Evolutionary conservation across 805 yeast genomes (phyloP).

Genomic region (Candida germanica): DNA sequence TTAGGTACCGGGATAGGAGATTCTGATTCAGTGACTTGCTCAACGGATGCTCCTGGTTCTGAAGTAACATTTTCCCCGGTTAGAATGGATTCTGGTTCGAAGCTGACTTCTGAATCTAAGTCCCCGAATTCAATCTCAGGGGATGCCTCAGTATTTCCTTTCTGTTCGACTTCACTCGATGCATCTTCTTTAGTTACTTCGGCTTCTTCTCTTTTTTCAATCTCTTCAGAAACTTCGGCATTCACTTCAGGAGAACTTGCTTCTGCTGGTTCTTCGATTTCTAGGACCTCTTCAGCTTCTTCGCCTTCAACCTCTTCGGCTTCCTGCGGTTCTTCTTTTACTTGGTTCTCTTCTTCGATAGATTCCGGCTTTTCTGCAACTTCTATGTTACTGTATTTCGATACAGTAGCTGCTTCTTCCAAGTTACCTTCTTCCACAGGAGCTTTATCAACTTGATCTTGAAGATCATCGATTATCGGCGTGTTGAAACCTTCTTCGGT

Average conservation of each 20-base stretch:
- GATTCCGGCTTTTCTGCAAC: conserved; percentile 4
- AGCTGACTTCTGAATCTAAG: too few species aligned
- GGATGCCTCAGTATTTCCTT: too few species aligned
- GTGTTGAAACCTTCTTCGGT: too few species aligned
- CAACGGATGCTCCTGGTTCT: neutral
- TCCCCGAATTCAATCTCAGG: conserved; percentile 1
- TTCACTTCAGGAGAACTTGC: conserved; percentile 3
- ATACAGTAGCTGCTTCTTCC: neutral
- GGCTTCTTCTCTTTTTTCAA: neutral
- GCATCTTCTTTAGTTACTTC: neutral
- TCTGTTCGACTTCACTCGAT: neutral
- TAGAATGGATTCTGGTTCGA: too few species aligned
- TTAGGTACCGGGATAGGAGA: too few species aligned
- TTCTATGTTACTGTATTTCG: conserved; percentile 6
- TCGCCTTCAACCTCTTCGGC: neutral
- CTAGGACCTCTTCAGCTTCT: conserved; percentile 1
- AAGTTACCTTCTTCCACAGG: conserved; percentile 8
- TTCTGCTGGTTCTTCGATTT: conserved; percentile 6
- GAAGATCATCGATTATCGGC: too few species aligned
- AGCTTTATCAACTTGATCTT: conserved; percentile 5
- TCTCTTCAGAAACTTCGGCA: neutral
- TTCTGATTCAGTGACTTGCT: neutral
- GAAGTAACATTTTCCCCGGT: too few species aligned
- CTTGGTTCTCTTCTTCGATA: too few species aligned
- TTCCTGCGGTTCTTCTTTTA: neutral